These are phyloP conservation scores for Microcos paniculata DNA, from an alignment of 345 rosid genomes.

Conservation along the genomic window DNA sequence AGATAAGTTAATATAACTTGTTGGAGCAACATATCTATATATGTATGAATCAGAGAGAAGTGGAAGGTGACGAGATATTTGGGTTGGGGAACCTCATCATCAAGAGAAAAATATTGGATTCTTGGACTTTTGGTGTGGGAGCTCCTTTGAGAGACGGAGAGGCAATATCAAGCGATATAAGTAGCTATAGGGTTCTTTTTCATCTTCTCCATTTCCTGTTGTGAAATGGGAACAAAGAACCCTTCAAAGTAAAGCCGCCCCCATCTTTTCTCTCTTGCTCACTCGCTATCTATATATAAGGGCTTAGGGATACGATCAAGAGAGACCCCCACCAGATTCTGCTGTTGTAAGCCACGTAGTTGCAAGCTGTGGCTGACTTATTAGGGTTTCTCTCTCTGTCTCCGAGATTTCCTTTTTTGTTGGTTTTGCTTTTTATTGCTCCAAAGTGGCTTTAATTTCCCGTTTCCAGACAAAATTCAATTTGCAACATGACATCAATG, in stretches of 20 bases:
- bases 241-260: neutral
- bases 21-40: neutral
- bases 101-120: neutral
- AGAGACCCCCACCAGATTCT: neutral
- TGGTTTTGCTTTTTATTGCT: neutral
- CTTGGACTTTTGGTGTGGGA: neutral
- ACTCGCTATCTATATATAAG: neutral
- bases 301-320: neutral
- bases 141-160: neutral
- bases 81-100: neutral
- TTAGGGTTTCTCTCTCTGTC: neutral
- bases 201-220: neutral
- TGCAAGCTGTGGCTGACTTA: neutral
- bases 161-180: neutral
- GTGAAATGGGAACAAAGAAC: neutral
- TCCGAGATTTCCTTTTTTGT: neutral
- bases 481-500: neutral
- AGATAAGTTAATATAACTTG: neutral
- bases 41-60: neutral
- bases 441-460: neutral
- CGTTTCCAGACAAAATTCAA: neutral
- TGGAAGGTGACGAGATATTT: neutral
- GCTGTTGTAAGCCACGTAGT: neutral
- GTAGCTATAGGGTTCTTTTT: neutral
- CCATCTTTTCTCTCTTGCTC: neutral